Base-by-base conservation (phyloP, 2,329 filamentous ascomycete species). In the Cytospora mali region DNA sequence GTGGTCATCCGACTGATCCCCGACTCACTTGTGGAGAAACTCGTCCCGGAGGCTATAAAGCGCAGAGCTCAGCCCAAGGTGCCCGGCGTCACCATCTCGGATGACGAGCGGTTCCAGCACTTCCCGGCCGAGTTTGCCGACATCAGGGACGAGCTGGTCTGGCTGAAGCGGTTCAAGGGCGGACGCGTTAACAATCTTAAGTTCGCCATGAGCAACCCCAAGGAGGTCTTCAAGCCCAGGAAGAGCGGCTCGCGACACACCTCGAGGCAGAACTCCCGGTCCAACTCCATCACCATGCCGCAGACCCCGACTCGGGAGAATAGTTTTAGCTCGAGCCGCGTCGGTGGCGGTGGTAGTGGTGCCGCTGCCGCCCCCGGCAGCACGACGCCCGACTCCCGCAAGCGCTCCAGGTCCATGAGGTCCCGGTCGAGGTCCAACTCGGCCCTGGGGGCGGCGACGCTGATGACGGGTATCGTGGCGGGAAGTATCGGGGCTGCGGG, bases 381-480 rank as follows among this genome's bases (percentile, higher is more conserved):
- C 18, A 33, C 27, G 48, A 89, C 80, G 56, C 86, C 80, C 5
- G 85, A 88, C 70, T 81, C 85, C 61, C 80, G 89, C 55, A 84
- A 81, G 61, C 84, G 89, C 57, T 90, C 89, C 56, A 81, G 88
- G 67, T 91, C 88, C 50, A 89, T 80, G 69, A 80, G 87, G 64
- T 60, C 58, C n/a, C 51, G 64, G 29, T 87, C 86, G 61, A 79
- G 87, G 62, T 85, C 84, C 48, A 88, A 88, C 74, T 92, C 89
- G 29, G 89, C 89, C 1, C 81, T 93, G 13, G 90, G 88, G 13
- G 88, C 90, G 2, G 88, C 89, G 1, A 87, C 88, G 9, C 90
- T 92, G 65, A 93, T 93, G 90, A 89, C 90, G n/a, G 91, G 91
- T 65, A 88, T 93, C 62, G 86, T 93, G 55, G 91, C 90, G 10